Conservation (phyloP, 208 protist genomes). For the Trypanosoma boissoni region DNA sequence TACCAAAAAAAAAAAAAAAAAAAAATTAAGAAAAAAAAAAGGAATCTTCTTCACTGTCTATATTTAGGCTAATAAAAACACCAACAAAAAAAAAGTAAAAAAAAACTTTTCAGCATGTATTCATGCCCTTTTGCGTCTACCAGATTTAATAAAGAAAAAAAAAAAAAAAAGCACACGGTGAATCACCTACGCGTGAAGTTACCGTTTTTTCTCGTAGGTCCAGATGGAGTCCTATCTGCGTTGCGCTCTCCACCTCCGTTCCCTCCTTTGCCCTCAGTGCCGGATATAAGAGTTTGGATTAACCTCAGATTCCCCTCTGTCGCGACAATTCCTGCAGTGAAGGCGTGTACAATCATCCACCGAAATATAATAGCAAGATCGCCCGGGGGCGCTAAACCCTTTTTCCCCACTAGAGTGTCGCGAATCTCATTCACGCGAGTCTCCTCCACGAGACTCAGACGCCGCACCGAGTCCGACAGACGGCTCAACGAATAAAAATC, state of each 20-base stretch:
- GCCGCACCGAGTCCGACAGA: slow-evolving; percentile 11
- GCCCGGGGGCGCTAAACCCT: background rate
- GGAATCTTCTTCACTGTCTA: too few relatives aligned
- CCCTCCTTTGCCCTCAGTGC: background rate
- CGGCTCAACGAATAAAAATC: slow-evolving; percentile 9
- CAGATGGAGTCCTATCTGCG: too few relatives aligned
- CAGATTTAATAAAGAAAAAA: too few relatives aligned
- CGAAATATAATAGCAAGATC: slow-evolving; percentile 24
- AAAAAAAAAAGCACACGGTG: too few relatives aligned
- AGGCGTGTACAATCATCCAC: slow-evolving; percentile 23
- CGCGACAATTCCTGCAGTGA: slow-evolving; percentile 9
- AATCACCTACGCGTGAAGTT: too few relatives aligned
- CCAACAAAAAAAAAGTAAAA: too few relatives aligned
- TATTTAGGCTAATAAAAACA: too few relatives aligned
- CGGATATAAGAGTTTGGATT: background rate
- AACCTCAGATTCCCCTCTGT: slow-evolving; percentile 16
- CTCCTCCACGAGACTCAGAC: slow-evolving; percentile 11
- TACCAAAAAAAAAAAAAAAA: too few relatives aligned
- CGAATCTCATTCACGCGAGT: slow-evolving; percentile 3
- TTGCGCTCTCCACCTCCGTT: background rate
- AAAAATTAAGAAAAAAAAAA: too few relatives aligned
- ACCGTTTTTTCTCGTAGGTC: too few relatives aligned
- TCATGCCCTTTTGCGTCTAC: too few relatives aligned
- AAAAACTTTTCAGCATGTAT: too few relatives aligned
- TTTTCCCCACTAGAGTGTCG: background rate